Conservation (phyloP, 495 filamentous ascomycete genomes). For the Parathielavia appendiculata region DNA sequence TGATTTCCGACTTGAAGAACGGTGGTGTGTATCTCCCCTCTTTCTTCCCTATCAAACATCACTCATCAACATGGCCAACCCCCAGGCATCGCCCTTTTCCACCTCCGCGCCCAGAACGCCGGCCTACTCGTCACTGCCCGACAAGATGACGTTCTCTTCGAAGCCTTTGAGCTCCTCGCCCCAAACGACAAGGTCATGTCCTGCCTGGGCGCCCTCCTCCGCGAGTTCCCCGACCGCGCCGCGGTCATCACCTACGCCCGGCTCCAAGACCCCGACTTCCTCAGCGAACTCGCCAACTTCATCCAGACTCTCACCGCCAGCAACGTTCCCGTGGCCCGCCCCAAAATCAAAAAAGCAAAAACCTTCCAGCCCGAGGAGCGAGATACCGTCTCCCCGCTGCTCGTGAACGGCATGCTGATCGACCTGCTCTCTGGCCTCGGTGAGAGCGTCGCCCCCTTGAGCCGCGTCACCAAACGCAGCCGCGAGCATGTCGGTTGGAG, state of each 20-base stretch:
- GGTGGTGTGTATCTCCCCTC: constrained; percentile 1
- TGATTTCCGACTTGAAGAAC: not conserved
- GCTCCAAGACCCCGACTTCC: constrained; percentile 38
- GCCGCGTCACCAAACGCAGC: constrained; percentile 50
- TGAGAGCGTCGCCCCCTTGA: constrained; percentile 14
- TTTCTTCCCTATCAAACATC: not conserved
- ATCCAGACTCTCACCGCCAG: constrained; percentile 35
- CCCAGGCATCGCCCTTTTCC: constrained; percentile 24
- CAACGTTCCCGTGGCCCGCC: constrained; percentile 27
- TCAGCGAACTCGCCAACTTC: constrained; percentile 36
- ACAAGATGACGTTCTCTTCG: constrained; percentile 36
- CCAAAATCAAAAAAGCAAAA: constrained; percentile 37
- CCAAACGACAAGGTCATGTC: constrained; percentile 41
- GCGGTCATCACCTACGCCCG: constrained; percentile 32
- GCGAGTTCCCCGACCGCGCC: constrained; percentile 52
- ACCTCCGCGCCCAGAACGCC: constrained; percentile 58
- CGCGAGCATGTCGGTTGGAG: constrained; percentile 57
- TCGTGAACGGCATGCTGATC: constrained; percentile 53
- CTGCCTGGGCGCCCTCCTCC: constrained; percentile 46
- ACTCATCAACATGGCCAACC: not conserved
- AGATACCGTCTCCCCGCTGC: constrained; percentile 50
- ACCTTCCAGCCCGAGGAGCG: constrained; percentile 39
- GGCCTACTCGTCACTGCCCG: constrained; percentile 45
- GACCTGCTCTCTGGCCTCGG: constrained; percentile 45
- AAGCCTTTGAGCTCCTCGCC: constrained; percentile 55